Conservation (phyloP, 1,284 basidiomycete species). For the Cutaneotrichosporon curvatum region DNA sequence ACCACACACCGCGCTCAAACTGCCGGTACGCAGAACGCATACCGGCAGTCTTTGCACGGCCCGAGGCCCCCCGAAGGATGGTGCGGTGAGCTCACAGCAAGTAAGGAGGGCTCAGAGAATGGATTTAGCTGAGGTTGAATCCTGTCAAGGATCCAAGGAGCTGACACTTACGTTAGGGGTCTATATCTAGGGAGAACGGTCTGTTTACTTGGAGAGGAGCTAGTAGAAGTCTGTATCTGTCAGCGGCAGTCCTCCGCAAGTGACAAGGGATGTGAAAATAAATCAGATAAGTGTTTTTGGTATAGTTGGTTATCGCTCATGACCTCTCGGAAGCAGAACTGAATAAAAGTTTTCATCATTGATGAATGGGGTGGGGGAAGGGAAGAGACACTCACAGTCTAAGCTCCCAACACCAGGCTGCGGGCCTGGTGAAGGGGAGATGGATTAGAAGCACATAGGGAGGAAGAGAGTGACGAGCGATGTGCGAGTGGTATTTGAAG, state of each 20-base stretch:
- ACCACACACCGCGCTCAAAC: constrained; percentile 24
- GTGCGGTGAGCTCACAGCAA: constrained; percentile 16
- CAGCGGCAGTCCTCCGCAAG: neutral
- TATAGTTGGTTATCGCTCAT: constrained; percentile 42
- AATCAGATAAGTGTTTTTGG: constrained; percentile 35
- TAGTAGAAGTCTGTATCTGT: too few species aligned
- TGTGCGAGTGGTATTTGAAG: neutral
- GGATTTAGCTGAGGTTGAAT: constrained; percentile 48
- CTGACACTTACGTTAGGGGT: constrained; percentile 7
- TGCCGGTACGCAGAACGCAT: constrained; percentile 27
- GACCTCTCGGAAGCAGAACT: constrained; percentile 47
- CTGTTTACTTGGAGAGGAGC: too few species aligned
- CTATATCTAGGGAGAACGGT: too few species aligned
- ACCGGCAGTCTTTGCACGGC: constrained; percentile 14
- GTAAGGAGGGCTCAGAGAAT: constrained; percentile 40
- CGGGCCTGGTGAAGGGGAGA: constrained; percentile 7
- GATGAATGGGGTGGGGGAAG: constrained; percentile 9
- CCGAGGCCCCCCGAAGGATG: constrained; percentile 23
- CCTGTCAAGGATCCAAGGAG: constrained; percentile 24
- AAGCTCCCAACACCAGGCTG: constrained; percentile 14
- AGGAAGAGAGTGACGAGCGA: neutral
- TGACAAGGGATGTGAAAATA: neutral
- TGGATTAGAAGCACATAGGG: constrained; percentile 3
- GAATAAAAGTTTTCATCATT: constrained; percentile 38
- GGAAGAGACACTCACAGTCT: constrained; percentile 8